phyloP scores from a whole-genome alignment of 495 filamentous ascomycete species.

The Neurospora hispaniola region DNA sequence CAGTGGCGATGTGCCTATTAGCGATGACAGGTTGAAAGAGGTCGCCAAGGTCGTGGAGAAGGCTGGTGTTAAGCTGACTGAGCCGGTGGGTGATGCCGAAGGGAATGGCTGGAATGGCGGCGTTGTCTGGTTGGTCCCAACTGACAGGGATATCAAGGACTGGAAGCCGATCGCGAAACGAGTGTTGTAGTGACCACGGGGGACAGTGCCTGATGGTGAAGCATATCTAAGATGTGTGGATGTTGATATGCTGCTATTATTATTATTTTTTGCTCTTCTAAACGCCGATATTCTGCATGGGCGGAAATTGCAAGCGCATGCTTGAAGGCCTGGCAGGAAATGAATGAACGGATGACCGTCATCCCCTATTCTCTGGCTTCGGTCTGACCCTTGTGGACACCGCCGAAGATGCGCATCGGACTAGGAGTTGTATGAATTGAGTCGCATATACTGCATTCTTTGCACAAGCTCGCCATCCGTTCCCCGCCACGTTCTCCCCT shows the following conservation, averaged over 20 bases:
- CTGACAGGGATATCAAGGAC: slow-evolving; percentile 15
- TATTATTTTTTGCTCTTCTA: not conserved
- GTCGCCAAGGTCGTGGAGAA: slow-evolving; percentile 12
- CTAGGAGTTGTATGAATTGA: slow-evolving; percentile 3
- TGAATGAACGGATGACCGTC: not conserved
- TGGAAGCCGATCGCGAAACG: slow-evolving; percentile 23
- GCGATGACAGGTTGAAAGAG: slow-evolving; percentile 9
- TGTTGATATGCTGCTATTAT: not conserved
- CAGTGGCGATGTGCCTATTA: slow-evolving; percentile 17
- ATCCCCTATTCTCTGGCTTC: not conserved
- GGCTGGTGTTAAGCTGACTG: slow-evolving; percentile 12
- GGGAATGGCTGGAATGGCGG: slow-evolving; percentile 21
- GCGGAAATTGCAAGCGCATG: not conserved
- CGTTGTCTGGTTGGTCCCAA: slow-evolving; percentile 23
- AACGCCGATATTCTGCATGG: not conserved
- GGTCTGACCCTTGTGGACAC: not conserved
- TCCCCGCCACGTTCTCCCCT: slow-evolving; percentile 34
- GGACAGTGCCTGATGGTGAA: not conserved
- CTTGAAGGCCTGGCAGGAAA: not conserved
- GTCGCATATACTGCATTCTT: slow-evolving; percentile 18
- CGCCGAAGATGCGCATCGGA: not conserved
- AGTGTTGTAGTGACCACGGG: slow-evolving; percentile 3
- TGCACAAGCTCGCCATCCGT: slow-evolving; percentile 19
- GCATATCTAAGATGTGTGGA: not conserved
- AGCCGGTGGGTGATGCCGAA: not conserved